phyloP scores from a whole-genome alignment of 2,329 filamentous ascomycete species.

The Endoconidiophora laricicola region DNA sequence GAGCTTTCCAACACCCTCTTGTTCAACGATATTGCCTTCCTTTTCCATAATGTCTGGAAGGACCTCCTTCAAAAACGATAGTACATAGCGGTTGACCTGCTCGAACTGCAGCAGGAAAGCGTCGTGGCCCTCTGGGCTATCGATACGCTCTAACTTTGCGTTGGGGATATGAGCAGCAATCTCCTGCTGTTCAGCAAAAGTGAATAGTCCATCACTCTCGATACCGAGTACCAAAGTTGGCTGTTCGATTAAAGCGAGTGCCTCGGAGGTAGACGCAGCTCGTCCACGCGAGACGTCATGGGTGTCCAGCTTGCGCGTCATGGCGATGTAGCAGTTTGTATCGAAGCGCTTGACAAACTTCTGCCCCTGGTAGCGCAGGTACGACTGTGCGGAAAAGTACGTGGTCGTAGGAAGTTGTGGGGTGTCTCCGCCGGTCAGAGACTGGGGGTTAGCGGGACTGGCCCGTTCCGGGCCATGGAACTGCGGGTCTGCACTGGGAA shows the following conservation, averaged over 20 bases:
- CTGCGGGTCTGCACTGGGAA: constrained; percentile 42
- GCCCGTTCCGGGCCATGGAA: constrained; percentile 38
- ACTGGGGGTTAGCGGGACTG: constrained; percentile 13
- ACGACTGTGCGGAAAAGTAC: constrained; percentile 98
- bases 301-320: constrained; percentile 93
- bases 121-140: constrained; percentile 89
- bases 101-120: constrained; percentile 94
- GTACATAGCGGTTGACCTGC: constrained; percentile 79
- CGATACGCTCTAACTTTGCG: constrained; percentile 67
- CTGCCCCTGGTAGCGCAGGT: constrained; percentile 85
- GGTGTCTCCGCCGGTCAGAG: constrained; percentile 33
- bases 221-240: constrained; percentile 86
- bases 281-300: constrained; percentile 82
- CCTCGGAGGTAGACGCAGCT: constrained; percentile 49
- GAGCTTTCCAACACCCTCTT: constrained; percentile 40
- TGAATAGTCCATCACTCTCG: constrained; percentile 89
- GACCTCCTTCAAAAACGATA: constrained; percentile 67
- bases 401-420: constrained; percentile 40
- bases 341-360: constrained; percentile 98
- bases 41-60: constrained; percentile 76
- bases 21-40: constrained; percentile 30
- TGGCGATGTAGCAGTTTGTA: constrained; percentile 97
- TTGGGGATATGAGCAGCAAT: constrained; percentile 67
- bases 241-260: constrained; percentile 69
- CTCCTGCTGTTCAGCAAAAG: constrained; percentile 90